Evolutionary conservation across 2,329 filamentous ascomycete genomes (phyloP).

Genomic region (Fusarium dlaminii): DNA sequence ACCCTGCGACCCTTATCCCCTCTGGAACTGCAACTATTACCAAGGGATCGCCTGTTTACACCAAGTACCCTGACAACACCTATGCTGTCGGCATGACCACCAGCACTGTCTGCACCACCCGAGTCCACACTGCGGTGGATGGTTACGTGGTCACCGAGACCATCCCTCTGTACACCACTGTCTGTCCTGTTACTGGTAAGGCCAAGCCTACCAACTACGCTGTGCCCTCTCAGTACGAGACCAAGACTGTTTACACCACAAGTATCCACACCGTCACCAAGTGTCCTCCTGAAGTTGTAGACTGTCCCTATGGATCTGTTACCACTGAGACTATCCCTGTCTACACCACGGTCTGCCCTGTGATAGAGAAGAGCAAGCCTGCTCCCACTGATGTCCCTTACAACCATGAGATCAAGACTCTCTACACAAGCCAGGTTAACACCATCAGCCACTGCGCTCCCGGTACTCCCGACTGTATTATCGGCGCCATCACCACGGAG

Average conservation of each 20-base stretch:
- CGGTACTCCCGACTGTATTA: conserved; percentile 60
- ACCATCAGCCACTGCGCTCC: conserved; percentile 65
- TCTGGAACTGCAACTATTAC: neutral
- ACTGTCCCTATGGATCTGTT: conserved; percentile 56
- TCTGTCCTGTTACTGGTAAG: conserved; percentile 50
- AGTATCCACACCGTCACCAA: conserved; percentile 63
- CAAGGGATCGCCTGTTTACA: conserved; percentile 16
- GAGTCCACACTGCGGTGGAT: conserved; percentile 55
- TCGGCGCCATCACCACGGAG: conserved; percentile 47
- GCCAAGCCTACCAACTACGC: conserved; percentile 25
- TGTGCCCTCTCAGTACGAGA: conserved; percentile 30
- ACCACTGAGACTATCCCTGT: conserved; percentile 44
- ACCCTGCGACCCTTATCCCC: conserved; percentile 3
- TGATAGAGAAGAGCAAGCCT: conserved; percentile 20
- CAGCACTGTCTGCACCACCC: conserved; percentile 53
- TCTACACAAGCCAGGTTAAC: conserved; percentile 63
- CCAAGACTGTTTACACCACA: conserved; percentile 61
- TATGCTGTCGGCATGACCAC: conserved; percentile 28
- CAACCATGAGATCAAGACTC: conserved; percentile 48
- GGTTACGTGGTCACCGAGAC: conserved; percentile 52
- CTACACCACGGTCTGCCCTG: conserved; percentile 27
- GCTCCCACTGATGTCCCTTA: conserved; percentile 19
- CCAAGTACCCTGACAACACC: conserved; percentile 10
- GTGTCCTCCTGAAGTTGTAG: conserved; percentile 59
- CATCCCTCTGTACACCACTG: conserved; percentile 56